Evolutionary conservation across 768 basidiomycete genomes (phyloP), one percentile per base, ranked within the genome.

Genomic region (Russula griseocarnosa): DNA sequence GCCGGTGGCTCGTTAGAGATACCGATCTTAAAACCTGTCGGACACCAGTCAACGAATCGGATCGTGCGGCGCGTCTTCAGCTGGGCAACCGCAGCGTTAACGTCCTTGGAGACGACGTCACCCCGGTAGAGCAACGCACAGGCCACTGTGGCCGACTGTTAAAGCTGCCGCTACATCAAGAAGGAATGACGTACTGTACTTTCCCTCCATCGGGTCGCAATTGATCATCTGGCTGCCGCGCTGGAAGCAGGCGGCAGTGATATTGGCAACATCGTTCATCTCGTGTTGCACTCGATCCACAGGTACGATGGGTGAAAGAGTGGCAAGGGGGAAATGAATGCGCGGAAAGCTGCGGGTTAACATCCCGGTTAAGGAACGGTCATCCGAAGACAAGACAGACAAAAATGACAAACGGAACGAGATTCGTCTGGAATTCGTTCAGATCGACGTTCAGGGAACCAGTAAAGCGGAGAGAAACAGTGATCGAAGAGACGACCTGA

Each of bases 61-160:
- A 89, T 87, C 42, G 88, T 90, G 53, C 88, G 82, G 77, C 85
- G 87, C 22, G 88, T 89, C 79, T 87, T 87, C 79, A 90, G 85
- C 61, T 84, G 79, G 60, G 82, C 81, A 67, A 90, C 85, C 55
- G 88, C 87, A 49, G 86, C 83, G 71, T 87, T 88, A 75, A 85
- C 85, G 71, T 90, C 87, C 79, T 87, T 88, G 67, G 87, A 85
- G 44, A 86, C 86, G 67, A 89, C 86, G 72, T 89, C 87, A 68
- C 87, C 87, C 74, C 86, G 85, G 77, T 86, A 88, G 40, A 88
- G 79, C 63, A 86, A 72, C 68, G 86, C 86, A 71, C 86, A 86
- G 6, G 86, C 86, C 83, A 84, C 80, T 82, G 32, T 5, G 28
- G 28, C 2, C n/a, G 30, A 8, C 44, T 10, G 49, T 47, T 47